Percentiles rank a stretch among this genome's conserved stretches.
These are phyloP conservation scores for Aspergillus carbonarius DNA, from an alignment of 2,329 filamentous ascomycete genomes.

Conservation along the genomic window DNA sequence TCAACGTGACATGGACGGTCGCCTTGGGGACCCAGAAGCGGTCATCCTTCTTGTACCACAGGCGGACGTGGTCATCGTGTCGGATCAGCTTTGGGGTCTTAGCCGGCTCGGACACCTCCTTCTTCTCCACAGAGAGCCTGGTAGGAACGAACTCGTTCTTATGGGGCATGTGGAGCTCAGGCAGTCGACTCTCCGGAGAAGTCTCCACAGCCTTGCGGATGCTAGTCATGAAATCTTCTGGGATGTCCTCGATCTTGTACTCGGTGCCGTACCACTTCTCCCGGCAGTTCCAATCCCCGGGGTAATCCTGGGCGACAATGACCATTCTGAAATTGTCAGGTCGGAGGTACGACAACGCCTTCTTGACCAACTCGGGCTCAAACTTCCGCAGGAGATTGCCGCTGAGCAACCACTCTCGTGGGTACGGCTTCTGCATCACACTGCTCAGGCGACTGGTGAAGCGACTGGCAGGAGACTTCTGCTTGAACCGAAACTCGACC, in stretches of 20 bases:
- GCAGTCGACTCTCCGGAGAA: slow-evolving; percentile 58
- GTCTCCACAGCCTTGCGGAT: slow-evolving; percentile 64
- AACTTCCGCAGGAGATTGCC: slow-evolving; percentile 77
- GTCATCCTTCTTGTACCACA: slow-evolving; percentile 99
- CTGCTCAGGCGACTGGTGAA: slow-evolving; percentile 84
- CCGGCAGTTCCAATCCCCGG: slow-evolving; percentile 79
- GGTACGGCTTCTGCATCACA: slow-evolving; percentile 87
- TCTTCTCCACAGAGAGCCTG: slow-evolving; percentile 91
- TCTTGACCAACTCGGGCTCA: slow-evolving; percentile 71
- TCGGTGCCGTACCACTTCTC: slow-evolving; percentile 99
- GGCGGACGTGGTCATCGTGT: slow-evolving; percentile 74
- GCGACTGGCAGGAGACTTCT: slow-evolving; percentile 84
- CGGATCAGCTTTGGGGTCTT: slow-evolving; percentile 77
- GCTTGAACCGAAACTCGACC: slow-evolving; percentile 91
- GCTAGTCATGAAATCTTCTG: slow-evolving; percentile 69
- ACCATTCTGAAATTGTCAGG: slow-evolving; percentile 88
- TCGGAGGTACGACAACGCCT: slow-evolving; percentile 70
- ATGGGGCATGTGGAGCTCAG: slow-evolving; percentile 80
- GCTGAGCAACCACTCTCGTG: slow-evolving; percentile 84
- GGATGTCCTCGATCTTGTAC: slow-evolving; percentile 79
- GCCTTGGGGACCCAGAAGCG: slow-evolving; percentile 98
- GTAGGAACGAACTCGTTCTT: slow-evolving; percentile 95
- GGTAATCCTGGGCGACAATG: slow-evolving; percentile 78
- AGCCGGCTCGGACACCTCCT: slow-evolving; percentile 73
- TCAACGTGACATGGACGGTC: slow-evolving; percentile 76